Evolutionary conservation across 768 basidiomycete species (phyloP).

Genomic region (Amyloporia xantha): DNA sequence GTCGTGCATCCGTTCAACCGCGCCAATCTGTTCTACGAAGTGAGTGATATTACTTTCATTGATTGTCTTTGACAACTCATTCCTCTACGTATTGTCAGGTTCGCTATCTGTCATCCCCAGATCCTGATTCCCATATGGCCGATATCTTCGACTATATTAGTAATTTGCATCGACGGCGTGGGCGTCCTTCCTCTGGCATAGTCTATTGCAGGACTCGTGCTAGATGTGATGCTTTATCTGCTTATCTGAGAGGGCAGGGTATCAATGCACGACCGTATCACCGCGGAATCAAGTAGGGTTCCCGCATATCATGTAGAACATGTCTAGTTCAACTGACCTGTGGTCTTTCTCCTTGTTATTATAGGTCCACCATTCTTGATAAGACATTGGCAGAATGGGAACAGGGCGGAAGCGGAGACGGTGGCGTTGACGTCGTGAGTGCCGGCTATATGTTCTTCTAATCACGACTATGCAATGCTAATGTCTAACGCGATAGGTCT

Average conservation of each 20-base stretch:
- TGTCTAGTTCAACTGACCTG: background rate
- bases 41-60: constrained; percentile 19
- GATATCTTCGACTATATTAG: constrained; percentile 64
- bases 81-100: constrained; percentile 36
- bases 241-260: constrained; percentile 59
- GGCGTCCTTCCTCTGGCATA: constrained; percentile 60
- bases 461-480: too few relatives aligned
- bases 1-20: constrained; percentile 80
- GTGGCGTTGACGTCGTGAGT: constrained; percentile 59
- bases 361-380: constrained; percentile 45
- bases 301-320: background rate
- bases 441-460: too few relatives aligned
- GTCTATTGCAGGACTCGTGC: constrained; percentile 68
- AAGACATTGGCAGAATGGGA: constrained; percentile 51
- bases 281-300: constrained; percentile 51
- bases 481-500: constrained; percentile 42
- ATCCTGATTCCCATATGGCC: constrained; percentile 49
- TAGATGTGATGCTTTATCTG: constrained; percentile 62
- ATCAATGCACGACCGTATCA: constrained; percentile 70
- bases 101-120: constrained; percentile 51
- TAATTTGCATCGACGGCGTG: constrained; percentile 52
- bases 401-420: constrained; percentile 43
- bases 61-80: too few relatives aligned
- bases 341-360: background rate
- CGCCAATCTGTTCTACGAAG: constrained; percentile 77